A percentile compares a stretch with the other conserved stretches of the same genome.
phyloP scores from a whole-genome alignment of 768 basidiomycete species.

The Boletus reticulatus region DNA sequence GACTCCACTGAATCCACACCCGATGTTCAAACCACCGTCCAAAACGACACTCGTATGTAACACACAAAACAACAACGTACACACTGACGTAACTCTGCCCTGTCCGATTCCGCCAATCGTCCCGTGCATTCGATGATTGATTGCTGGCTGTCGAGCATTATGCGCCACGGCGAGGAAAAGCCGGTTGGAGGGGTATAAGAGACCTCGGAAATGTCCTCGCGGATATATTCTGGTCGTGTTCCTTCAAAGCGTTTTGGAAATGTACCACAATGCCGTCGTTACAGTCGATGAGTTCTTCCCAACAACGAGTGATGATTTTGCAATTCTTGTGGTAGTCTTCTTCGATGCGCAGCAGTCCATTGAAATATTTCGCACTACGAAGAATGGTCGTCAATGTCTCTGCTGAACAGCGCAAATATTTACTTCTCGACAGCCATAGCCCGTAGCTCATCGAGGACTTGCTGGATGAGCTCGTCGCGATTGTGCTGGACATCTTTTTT shows the following conservation, averaged over 20 bases:
- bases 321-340: constrained; percentile 48
- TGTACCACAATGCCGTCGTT: constrained; percentile 35
- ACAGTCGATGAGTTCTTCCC: constrained; percentile 43
- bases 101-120: neutral
- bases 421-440: constrained; percentile 38
- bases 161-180: constrained; percentile 4
- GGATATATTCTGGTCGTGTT: constrained; percentile 48
- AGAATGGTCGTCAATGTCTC: constrained; percentile 1
- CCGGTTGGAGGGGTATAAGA: constrained; percentile 36
- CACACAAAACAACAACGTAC: no score
- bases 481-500: constrained; percentile 44
- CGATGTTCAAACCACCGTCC: no score
- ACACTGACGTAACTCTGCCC: no score
- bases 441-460: constrained; percentile 43
- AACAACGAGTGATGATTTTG: constrained; percentile 36
- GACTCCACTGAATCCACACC: no score
- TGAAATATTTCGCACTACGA: constrained; percentile 49
- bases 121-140: neutral
- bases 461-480: constrained; percentile 45
- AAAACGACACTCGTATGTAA: no score
- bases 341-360: constrained; percentile 53
- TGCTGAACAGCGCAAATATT: neutral
- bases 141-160: constrained; percentile 3
- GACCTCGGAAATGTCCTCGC: constrained; percentile 50
- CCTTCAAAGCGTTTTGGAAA: constrained; percentile 40